A percentile compares a stretch with the other conserved stretches of the same genome.
phyloP scores from a whole-genome alignment of 2,329 filamentous ascomycete species.

The Rhynchosporium agropyri region DNA sequence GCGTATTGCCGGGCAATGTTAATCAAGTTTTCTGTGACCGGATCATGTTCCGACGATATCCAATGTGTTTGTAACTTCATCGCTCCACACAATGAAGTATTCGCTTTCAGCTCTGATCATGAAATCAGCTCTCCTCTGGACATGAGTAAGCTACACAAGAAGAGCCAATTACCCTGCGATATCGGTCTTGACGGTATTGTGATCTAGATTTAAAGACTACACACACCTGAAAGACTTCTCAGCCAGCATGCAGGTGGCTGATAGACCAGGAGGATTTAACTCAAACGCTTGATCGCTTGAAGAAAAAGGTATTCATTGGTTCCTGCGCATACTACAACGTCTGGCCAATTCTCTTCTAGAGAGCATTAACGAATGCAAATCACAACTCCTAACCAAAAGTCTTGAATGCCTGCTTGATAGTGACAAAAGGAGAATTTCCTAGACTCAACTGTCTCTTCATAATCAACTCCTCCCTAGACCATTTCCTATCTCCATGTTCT shows the following conservation, averaged over 20 bases:
- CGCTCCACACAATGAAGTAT: not conserved
- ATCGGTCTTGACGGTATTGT: too few relatives aligned
- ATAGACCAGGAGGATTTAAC: not conserved
- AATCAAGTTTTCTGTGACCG: not conserved
- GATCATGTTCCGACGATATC: not conserved
- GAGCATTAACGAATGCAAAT: not conserved
- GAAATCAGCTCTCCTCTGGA: too few relatives aligned
- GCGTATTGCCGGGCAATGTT: not conserved
- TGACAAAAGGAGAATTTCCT: conserved; percentile 3
- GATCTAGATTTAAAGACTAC: not conserved
- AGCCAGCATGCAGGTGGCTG: not conserved
- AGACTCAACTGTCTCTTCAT: conserved; percentile 39
- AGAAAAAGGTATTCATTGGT: too few relatives aligned
- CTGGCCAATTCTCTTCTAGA: too few relatives aligned
- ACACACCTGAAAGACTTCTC: not conserved
- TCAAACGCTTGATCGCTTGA: not conserved
- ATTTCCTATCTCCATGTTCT: conserved; percentile 36
- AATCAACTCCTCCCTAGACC: conserved; percentile 36
- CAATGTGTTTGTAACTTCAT: not conserved
- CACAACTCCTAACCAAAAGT: conserved; percentile 22
- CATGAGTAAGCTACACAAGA: too few relatives aligned
- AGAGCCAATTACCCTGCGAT: too few relatives aligned
- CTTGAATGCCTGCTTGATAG: conserved; percentile 21
- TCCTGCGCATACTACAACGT: too few relatives aligned
- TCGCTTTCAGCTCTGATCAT: not conserved